phyloP scores from a whole-genome alignment of 2,329 filamentous ascomycete genomes.

The Aspergillus arachidicola region DNA sequence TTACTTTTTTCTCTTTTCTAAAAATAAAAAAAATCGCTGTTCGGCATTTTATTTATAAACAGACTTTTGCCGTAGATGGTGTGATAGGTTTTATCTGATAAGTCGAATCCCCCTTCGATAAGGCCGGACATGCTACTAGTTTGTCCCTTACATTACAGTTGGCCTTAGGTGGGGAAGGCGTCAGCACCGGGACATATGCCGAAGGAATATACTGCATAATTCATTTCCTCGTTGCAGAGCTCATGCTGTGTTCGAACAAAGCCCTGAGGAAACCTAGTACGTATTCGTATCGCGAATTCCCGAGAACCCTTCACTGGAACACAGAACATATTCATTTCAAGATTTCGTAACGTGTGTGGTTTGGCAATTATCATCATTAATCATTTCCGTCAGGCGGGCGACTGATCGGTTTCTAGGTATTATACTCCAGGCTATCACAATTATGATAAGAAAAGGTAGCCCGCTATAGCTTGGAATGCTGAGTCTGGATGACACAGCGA shows the following conservation, averaged over 20 bases:
- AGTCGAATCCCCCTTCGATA: not conserved
- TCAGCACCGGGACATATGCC: not conserved
- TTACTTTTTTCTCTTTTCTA: not conserved
- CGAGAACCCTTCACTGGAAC: not conserved
- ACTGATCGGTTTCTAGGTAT: not conserved
- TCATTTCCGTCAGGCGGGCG: not conserved
- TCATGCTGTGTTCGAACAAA: not conserved
- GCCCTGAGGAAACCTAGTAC: not conserved
- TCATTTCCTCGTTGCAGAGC: not conserved
- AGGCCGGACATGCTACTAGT: not conserved
- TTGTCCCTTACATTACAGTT: not conserved
- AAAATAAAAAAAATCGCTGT: not conserved
- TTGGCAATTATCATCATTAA: not conserved
- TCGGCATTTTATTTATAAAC: not conserved
- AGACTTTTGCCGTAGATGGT: not conserved
- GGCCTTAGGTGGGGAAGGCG: not conserved
- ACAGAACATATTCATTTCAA: not conserved
- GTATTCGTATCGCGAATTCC: not conserved
- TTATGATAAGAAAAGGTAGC: not conserved
- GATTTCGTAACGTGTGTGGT: not conserved
- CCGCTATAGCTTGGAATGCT: not conserved
- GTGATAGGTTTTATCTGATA: not conserved
- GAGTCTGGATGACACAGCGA: not conserved
- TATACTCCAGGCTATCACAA: not conserved
- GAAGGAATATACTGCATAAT: not conserved